Evolutionary conservation across 208 protist species (phyloP), one percentile per base, ranked within the genome.

Genomic region (Trypanosoma avium): DNA sequence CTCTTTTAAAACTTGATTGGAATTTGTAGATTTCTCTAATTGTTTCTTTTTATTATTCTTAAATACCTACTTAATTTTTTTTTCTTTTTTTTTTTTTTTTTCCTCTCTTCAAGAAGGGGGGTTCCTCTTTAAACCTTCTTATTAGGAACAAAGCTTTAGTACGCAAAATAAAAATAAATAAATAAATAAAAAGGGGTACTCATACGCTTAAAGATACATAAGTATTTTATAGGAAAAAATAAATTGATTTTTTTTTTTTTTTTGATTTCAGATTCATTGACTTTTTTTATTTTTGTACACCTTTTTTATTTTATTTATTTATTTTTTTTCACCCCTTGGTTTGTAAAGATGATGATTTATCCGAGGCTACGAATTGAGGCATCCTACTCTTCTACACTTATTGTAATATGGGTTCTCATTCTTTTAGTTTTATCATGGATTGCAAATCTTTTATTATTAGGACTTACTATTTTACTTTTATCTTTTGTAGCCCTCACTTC

Each of bases 301-400:
- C 55, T 47, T 26, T 49, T 29, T 21, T 0, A 54, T 4, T 1
- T 13, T 63, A 6, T 35, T 19, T 22, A 26, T 26, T 15, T 15
- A 43, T 33, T 19, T 68, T 4, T 42, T 59, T 53, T 42, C 55
- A 22, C 15, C 42, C 56, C 15, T 61, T 57, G 10, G 42, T 6
- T 38, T 57, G n/a, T 32, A 21, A 27, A 4, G 4, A 72, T 76
- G 56, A 67, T 73, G 38, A 72, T 73, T 43, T 75, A 71, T 4
- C 70, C 69, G 30, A 55, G 57, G 30, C 33, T 67, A 22, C 69
- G 67, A 8, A 26, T 93, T 4, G 89, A 91, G 58, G 78, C 92
- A 7, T 95, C 89, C 3, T 95, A 95, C 68, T 95, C 89, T 4
- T 91, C 86, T 8, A 82, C 78, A 42, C 63, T 95, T 27, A 62